Base-by-base conservation (phyloP, 2,329 filamentous ascomycete species). In the Aspergillus sergii region DNA sequence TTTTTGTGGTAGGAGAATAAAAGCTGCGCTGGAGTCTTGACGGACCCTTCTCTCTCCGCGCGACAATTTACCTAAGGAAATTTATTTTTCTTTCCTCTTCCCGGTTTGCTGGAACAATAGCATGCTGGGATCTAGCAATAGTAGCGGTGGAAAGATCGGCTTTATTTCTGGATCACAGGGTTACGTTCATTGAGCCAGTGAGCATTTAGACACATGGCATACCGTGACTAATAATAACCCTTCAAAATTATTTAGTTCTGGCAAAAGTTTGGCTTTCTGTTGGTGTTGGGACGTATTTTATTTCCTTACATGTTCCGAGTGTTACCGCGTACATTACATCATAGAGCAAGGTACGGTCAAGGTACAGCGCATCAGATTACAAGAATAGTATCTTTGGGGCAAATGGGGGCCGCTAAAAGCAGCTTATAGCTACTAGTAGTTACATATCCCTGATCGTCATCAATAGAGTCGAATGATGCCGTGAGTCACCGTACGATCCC, bases 321-420 rank as follows among this genome's bases (percentile, higher is more conserved):
- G 51, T 39, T 55, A 55, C 51, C 51, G 51, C 51, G 51, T 55
- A 55, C 21, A 55, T 55, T 55, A 55, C 51, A 55, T 55, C 51
- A 39, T 55, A n/a, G 32, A 28, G 14, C 30, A n/a, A 53, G 45
- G 45, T 48, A 48, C 45, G 43, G 43, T 46, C 46, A 28, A 30
- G 46, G 23, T 46, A 46, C 43, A 46, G n/a, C n/a, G 10, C 21
- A 46, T 46, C n/a, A 46, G 6, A 12, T 6, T 19, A 41, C 39
- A n/a, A 46, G n/a, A 46, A 21, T 46, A 23, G n/a, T 46, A 46
- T 46, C n/a, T 23, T 23, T 23, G 43, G 19, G 19, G n/a, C 43
- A 21, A 46, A 46, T 46, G 21, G n/a, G 21, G 43, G 39, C 39
- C 39, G 7, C 39, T 41, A 41, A 41, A 41, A 41, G 39, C 39